Conservation (phyloP, 164 flowering plant genomes). For the Taxillus chinensis region DNA sequence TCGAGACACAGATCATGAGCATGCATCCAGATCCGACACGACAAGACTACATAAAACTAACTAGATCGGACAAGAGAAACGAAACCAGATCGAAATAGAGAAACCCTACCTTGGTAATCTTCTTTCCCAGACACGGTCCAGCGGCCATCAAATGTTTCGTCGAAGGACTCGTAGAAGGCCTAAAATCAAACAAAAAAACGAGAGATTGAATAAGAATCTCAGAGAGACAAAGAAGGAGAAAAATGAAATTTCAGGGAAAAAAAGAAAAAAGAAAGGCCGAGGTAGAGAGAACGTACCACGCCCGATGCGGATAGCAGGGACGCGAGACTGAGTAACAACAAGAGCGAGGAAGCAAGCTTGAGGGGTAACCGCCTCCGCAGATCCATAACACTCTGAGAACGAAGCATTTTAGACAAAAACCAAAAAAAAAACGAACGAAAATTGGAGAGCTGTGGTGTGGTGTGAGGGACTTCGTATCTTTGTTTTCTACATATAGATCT, state of each 20-base stretch:
- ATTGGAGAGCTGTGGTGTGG: too few species aligned
- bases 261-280: neutral
- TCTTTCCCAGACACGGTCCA: constrained; percentile 75
- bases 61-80: neutral
- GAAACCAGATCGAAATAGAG: neutral
- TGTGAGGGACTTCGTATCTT: too few species aligned
- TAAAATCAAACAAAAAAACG: constrained; percentile 7
- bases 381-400: constrained; percentile 8
- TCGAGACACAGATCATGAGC: too few species aligned
- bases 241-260: neutral
- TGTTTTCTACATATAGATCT: constrained; percentile 7
- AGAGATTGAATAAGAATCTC: neutral
- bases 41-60: too few species aligned
- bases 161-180: constrained; percentile 79
- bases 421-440: too few species aligned
- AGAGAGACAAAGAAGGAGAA: neutral
- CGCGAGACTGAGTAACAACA: constrained; percentile 8
- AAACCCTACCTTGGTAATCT: constrained; percentile 51
- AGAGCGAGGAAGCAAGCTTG: constrained; percentile 7
- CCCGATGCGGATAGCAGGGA: constrained; percentile 18
- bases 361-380: constrained; percentile 9
- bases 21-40: too few species aligned
- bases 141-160: constrained; percentile 58
- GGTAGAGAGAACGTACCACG: constrained; percentile 9
- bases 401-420: too few species aligned